Base-by-base conservation (phyloP, 176 grass and related monocot species). In the Raddia guianensis region DNA sequence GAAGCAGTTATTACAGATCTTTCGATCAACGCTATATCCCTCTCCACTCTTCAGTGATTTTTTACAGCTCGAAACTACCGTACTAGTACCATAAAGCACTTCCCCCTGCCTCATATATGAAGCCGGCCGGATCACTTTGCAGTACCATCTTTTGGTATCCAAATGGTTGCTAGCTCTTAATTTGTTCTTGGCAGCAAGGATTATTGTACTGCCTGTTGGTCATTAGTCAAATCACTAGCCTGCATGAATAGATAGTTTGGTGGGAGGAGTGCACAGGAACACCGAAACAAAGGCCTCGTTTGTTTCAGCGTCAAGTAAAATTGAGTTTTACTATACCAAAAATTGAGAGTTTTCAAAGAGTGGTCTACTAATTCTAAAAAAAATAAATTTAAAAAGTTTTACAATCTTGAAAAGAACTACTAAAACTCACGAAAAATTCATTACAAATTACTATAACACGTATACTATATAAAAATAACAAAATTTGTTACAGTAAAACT, bases 1-100 rank as follows among this genome's bases (percentile, higher is more conserved):
- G 77, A 10, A 80, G 37, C 27, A 56, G 35, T 67, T 56, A 46
- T 67, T 56, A 46, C 50, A 57, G n/a, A 8, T 57, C 77, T 57
- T 80, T 46, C 47, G 66, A 42, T 46, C 47, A 78, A 42, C 35
- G 33, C 14, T 8, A n/a, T 8, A n/a, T 20, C 8, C 13, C 7
- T 27, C 20, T 62, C 10, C 5, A 7, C 14, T 52, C 9, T 35
- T n/a, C 76, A 8, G 9, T 21, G 76, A 57, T 34, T 80, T 56
- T 11, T 15, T 80, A 11, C n/a, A 16, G 19, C 55, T 45, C 63
- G 27, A 27, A 10, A 15, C 2, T 45, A 47, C 27, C 27, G 13
- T 12, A 69, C 7, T 15, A 56, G 37, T 12, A 68, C 19, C 59
- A 9, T 19, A 72, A 12, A 15, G 37, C 37, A 27, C 13, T 59